These are phyloP conservation scores for Colletotrichum acutatum DNA, from an alignment of 2,329 filamentous ascomycete species.

Conservation along the genomic window DNA sequence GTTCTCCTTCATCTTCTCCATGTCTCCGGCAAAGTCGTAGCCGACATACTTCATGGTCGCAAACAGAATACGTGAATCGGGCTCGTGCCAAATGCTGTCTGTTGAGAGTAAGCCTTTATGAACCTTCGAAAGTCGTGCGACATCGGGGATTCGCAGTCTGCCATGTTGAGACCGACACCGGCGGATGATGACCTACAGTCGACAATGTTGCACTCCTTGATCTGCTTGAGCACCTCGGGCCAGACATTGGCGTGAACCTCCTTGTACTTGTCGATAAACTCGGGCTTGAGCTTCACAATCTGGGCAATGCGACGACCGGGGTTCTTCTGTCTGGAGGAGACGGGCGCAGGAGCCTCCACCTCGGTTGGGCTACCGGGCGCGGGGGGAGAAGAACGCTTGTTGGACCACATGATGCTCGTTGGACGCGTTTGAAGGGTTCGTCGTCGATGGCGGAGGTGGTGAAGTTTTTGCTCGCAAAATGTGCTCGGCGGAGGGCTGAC, in stretches of 20 bases:
- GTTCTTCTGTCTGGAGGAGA: slow-evolving; percentile 45
- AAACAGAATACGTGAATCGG: slow-evolving; percentile 72
- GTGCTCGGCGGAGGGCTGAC: slow-evolving; percentile 22
- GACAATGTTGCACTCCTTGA: slow-evolving; percentile 78
- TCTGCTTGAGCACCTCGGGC: slow-evolving; percentile 81
- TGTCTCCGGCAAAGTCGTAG: slow-evolving; percentile 76
- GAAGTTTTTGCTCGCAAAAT: slow-evolving; percentile 16
- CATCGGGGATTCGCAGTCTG: neutral
- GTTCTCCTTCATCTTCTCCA: slow-evolving; percentile 80
- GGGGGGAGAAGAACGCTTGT: slow-evolving; percentile 27
- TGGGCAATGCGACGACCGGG: slow-evolving; percentile 72
- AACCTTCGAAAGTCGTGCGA: neutral
- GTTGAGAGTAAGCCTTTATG: slow-evolving; percentile 4
- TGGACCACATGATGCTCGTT: slow-evolving; percentile 27
- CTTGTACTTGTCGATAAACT: slow-evolving; percentile 76
- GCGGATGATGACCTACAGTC: slow-evolving; percentile 68
- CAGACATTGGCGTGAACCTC: slow-evolving; percentile 78
- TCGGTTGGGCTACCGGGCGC: slow-evolving; percentile 20
- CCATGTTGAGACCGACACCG: neutral
- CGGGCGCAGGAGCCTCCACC: slow-evolving; percentile 24
- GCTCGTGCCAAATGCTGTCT: slow-evolving; percentile 81
- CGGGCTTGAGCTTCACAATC: slow-evolving; percentile 77
- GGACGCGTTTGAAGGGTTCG: neutral
- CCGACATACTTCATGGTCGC: slow-evolving; percentile 85
- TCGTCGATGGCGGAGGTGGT: slow-evolving; percentile 13